These are phyloP conservation scores for Tuber brumale DNA, from an alignment of 495 filamentous ascomycete species.

Conservation along the genomic window DNA sequence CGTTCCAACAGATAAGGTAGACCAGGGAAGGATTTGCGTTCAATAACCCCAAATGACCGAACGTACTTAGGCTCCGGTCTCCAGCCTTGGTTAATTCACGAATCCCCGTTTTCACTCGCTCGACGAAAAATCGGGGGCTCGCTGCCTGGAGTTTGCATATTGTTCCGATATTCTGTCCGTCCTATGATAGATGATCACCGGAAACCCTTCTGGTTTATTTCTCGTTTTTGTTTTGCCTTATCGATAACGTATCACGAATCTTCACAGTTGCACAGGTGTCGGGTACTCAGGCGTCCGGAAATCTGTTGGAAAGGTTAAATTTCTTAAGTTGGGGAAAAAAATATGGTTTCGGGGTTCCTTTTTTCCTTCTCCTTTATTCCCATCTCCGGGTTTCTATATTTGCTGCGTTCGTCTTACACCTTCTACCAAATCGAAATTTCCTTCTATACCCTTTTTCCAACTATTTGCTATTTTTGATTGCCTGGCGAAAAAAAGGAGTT, in stretches of 20 bases:
- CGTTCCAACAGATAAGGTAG: constrained; percentile 42
- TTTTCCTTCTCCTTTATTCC: background rate
- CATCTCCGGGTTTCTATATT: background rate
- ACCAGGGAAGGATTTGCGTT: background rate
- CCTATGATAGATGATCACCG: background rate
- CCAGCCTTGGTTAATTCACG: background rate
- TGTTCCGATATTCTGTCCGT: background rate
- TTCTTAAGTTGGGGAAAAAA: background rate
- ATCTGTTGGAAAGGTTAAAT: constrained; percentile 3
- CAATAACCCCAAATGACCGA: background rate
- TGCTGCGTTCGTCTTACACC: background rate
- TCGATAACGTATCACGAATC: constrained; percentile 5
- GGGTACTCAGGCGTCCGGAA: constrained; percentile 4
- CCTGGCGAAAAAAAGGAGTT: background rate
- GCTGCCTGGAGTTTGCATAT: background rate
- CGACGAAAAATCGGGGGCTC: background rate
- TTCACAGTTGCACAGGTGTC: background rate
- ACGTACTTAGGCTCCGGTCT: background rate
- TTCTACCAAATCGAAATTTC: background rate
- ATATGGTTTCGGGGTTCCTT: background rate
- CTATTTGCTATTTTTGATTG: background rate
- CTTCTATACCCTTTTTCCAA: constrained; percentile 1
- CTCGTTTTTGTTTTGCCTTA: constrained; percentile 5
- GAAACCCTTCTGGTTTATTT: background rate
- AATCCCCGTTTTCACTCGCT: background rate